Percentiles rank a stretch among this genome's conserved stretches.
Conservation (phyloP, 1,284 basidiomycete genomes). For the Takashimella koratensis region DNA sequence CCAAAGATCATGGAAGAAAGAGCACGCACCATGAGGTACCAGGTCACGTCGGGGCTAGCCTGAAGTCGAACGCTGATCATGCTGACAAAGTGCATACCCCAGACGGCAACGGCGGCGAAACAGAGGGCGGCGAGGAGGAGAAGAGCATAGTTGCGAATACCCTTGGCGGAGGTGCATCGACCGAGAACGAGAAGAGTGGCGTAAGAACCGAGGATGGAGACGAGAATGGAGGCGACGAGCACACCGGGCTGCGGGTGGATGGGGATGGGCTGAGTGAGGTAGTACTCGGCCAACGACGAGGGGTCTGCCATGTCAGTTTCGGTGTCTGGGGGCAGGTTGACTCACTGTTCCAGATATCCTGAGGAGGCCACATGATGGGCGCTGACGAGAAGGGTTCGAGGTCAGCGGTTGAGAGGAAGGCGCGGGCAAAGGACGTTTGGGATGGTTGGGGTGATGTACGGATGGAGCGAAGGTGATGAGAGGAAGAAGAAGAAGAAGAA, state of each 20-base stretch:
- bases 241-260: conserved; percentile 49
- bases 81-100: conserved; percentile 54
- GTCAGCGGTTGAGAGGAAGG: no score
- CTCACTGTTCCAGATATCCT: conserved; percentile 34
- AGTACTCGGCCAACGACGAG: conserved; percentile 43
- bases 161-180: conserved; percentile 49
- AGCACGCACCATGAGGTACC: conserved; percentile 42
- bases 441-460: no score
- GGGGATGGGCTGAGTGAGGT: conserved; percentile 44
- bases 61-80: conserved; percentile 50
- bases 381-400: no score
- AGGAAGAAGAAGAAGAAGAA: no score
- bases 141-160: conserved; percentile 48
- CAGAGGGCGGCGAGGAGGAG: conserved; percentile 63
- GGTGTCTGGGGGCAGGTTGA: background rate
- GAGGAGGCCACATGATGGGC: conserved; percentile 20
- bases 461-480: no score
- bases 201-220: conserved; percentile 53
- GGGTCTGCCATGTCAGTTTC: conserved; percentile 23
- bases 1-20: background rate
- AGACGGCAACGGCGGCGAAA: conserved; percentile 79
- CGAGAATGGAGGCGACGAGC: conserved; percentile 52
- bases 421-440: no score
- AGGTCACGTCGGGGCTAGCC: conserved; percentile 43
- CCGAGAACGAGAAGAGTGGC: conserved; percentile 52